Evolutionary conservation across 345 rosid species (phyloP).

Genomic region (Citrus inodora): DNA sequence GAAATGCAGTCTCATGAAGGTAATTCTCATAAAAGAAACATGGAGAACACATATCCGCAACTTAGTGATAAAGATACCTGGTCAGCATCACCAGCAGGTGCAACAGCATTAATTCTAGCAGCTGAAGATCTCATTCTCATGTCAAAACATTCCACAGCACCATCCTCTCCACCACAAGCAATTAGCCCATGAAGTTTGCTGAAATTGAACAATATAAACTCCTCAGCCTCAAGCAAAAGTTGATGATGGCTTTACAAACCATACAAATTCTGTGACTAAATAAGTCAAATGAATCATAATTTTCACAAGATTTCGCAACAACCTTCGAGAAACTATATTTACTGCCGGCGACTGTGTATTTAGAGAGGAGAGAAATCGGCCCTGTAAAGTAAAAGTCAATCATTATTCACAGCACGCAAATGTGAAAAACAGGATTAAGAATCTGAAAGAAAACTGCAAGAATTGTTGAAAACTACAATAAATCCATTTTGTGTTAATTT

Average conservation of each 20-base stretch:
- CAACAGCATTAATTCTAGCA: constrained; percentile 81
- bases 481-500: neutral
- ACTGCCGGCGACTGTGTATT: constrained; percentile 81
- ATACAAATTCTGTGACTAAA: neutral
- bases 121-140: constrained; percentile 73
- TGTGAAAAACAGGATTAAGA: constrained; percentile 10
- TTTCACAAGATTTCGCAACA: constrained; percentile 13
- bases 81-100: constrained; percentile 65
- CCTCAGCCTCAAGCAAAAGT: constrained; percentile 17
- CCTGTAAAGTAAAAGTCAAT: constrained; percentile 43
- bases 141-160: constrained; percentile 93
- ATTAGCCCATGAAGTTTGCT: constrained; percentile 88
- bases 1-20: neutral
- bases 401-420: neutral
- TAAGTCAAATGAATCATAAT: neutral
- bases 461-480: neutral
- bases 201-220: constrained; percentile 19
- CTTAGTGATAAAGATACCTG: constrained; percentile 35
- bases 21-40: neutral
- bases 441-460: neutral
- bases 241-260: neutral
- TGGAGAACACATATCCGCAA: neutral
- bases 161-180: constrained; percentile 99
- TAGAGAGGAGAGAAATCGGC: constrained; percentile 76
- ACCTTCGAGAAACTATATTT: constrained; percentile 94